Evolutionary conservation across 768 basidiomycete species (phyloP).

Genomic region (Mycena venus): DNA sequence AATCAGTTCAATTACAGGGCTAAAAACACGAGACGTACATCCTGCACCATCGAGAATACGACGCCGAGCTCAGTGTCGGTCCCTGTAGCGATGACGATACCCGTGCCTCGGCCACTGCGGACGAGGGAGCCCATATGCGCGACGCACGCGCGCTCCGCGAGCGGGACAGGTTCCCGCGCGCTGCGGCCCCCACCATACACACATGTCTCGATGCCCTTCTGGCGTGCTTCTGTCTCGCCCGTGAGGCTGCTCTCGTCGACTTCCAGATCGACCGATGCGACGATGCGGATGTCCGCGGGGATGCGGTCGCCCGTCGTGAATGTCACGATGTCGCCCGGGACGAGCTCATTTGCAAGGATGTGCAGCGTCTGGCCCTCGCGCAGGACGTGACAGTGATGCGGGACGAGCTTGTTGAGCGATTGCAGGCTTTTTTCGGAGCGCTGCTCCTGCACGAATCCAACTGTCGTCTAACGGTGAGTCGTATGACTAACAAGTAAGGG

Average conservation of each 20-base stretch:
- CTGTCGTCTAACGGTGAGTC: constrained; percentile 53
- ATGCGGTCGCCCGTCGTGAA: constrained; percentile 94
- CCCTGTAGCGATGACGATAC: constrained; percentile 90
- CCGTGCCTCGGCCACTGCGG: constrained; percentile 86
- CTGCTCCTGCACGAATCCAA: constrained; percentile 96
- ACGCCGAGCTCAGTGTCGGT: constrained; percentile 94
- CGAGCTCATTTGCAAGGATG: constrained; percentile 95
- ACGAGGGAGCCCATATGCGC: constrained; percentile 98
- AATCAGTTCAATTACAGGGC: background rate
- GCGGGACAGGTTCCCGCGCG: constrained; percentile 59
- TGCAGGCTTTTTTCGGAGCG: constrained; percentile 95
- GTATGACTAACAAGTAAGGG: background rate
- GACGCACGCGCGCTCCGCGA: constrained; percentile 89
- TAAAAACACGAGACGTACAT: constrained; percentile 61
- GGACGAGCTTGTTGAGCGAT: constrained; percentile 96
- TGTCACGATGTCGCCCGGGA: constrained; percentile 93
- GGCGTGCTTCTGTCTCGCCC: constrained; percentile 88
- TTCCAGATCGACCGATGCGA: constrained; percentile 87
- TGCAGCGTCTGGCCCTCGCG: constrained; percentile 82
- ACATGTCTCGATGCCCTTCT: constrained; percentile 74
- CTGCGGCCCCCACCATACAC: constrained; percentile 47
- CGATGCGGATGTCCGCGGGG: constrained; percentile 91
- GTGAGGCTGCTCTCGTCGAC: constrained; percentile 97
- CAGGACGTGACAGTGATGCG: constrained; percentile 94
- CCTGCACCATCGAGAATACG: constrained; percentile 98